Conservation (phyloP, 306 rosid genomes). For the Cucurbita maxima region DNA sequence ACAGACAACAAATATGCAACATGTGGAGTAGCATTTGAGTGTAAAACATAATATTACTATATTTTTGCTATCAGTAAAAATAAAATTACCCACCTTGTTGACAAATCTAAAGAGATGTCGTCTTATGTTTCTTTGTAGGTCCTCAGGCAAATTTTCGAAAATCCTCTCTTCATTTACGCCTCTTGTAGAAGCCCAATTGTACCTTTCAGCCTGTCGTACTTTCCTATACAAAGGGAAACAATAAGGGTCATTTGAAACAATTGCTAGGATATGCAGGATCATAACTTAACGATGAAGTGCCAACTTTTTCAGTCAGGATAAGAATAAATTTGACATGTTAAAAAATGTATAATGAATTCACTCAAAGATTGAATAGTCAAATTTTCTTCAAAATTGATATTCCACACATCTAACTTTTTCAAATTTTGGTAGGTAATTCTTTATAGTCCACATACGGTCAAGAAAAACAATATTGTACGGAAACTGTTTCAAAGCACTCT, state of each 20-base stretch:
- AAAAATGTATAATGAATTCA: neutral
- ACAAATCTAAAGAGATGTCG: slow-evolving; percentile 58
- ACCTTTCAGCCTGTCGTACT: slow-evolving; percentile 65
- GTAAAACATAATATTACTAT: neutral
- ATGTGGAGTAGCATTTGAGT: neutral
- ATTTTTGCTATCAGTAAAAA: neutral
- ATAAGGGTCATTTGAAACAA: slow-evolving; percentile 1
- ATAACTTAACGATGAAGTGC: neutral
- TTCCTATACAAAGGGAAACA: slow-evolving; percentile 29
- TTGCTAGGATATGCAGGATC: neutral
- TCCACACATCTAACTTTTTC: neutral
- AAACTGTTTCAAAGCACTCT: too few species aligned
- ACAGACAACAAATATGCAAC: neutral
- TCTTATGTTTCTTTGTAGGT: slow-evolving; percentile 65
- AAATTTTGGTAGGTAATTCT: too few species aligned
- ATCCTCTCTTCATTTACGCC: slow-evolving; percentile 82
- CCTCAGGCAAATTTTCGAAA: slow-evolving; percentile 70
- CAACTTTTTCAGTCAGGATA: neutral
- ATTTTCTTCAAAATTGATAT: neutral
- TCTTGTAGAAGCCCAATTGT: slow-evolving; percentile 78
- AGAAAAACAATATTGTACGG: too few species aligned
- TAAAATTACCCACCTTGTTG: slow-evolving; percentile 31
- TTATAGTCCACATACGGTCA: too few species aligned
- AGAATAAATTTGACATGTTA: neutral
- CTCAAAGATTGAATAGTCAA: neutral